Evolutionary conservation across 495 filamentous ascomycete genomes (phyloP), one percentile per base, ranked within the genome.

Genomic region (Tuber borchii): DNA sequence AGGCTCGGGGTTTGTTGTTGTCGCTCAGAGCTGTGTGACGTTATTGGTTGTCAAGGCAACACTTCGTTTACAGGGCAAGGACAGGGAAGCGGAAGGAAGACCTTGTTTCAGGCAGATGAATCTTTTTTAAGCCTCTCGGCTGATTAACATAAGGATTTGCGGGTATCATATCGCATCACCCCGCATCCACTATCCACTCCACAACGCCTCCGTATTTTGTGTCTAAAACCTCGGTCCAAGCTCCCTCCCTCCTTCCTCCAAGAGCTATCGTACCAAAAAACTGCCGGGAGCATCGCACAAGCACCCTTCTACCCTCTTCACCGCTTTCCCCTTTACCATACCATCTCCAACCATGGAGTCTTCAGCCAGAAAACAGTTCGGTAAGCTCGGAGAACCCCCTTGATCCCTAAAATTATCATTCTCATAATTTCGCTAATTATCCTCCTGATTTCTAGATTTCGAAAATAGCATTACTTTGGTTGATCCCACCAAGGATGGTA

Each of bases 401-500:
- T 34, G 56, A 65, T 65, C 56, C 56, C 34, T 65, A 26, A 34
- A 31, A 34, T 17, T 7, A 34, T 34, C 56, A 7, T 34, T 65
- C 26, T 65, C 56, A 26, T 34, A 65, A 40, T 51, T 76, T 72
- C 44, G 77, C 74, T 80, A 81, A 80, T 71, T 42, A 34, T 19
- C 74, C 3, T 34, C 56, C 7, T 65, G 3, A 65, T 42, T 44
- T n/a, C 16, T 72, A 97, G 95, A 97, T 87, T 91, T 97, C 78
- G 93, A 95, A 84, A 97, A 97, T 85, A 88, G 89, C 56, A 86
- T 96, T 85, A 87, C 89, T 79, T 88, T 97, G 34, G 91, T 96
- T 75, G 93, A 98, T 83, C 89, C 92, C 73, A 88, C 88, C 74
- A 92, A 92, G 74, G 96, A 99, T 83, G 92, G 93, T 51, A 93